Base-by-base conservation (phyloP, 1,139 yeast genomes). In the Kurtzmaniella quercitrusa region DNA sequence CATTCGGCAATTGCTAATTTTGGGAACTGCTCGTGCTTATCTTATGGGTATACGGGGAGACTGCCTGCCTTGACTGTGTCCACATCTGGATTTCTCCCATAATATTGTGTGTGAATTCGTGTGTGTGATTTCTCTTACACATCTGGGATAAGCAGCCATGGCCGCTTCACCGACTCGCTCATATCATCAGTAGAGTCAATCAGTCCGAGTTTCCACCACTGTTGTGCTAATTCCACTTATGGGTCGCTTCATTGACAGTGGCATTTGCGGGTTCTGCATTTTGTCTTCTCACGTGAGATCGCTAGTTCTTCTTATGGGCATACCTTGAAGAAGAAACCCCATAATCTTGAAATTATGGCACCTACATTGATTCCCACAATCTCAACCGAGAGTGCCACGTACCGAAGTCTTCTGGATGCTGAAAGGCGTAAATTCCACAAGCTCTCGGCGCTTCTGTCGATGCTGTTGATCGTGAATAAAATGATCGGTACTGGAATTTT, bases 401-500 rank as follows among this genome's bases (percentile, higher is more conserved):
- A 27, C 14, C 19, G 41, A 15, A 38, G 34, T 5, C 33, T 43
- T 14, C 37, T 45, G 16, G 27, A 37, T 19, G 37, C 19, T 9
- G 39, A 34, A 9, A 27, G 27, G 14, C 29, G 46, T 9, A 33
- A 34, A 10, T 43, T 40, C 34, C 41, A 41, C 18, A 44, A 44
- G 34, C 43, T 57, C 18, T 56, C 60, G 3, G 53, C 60, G 1
- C 41, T 57, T 24, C 55, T 60, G 43, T 56, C 59, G 24, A 60
- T 63, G 57, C 60, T 71, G 3, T 63, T 75, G 27, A 73, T 74
- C 37, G 71, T 73, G 46, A 75, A 75, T 55, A 75, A 73, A 50
- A 75, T 75, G 74, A 67, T 75, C 5, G 80, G 80, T 0, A 75
- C 80, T 0, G 80, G 79, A 1, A 73, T 75, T 23, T 75, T 73